Conservation (phyloP, 2,329 filamentous ascomycete species). For the Erysiphe neolycopersici region DNA sequence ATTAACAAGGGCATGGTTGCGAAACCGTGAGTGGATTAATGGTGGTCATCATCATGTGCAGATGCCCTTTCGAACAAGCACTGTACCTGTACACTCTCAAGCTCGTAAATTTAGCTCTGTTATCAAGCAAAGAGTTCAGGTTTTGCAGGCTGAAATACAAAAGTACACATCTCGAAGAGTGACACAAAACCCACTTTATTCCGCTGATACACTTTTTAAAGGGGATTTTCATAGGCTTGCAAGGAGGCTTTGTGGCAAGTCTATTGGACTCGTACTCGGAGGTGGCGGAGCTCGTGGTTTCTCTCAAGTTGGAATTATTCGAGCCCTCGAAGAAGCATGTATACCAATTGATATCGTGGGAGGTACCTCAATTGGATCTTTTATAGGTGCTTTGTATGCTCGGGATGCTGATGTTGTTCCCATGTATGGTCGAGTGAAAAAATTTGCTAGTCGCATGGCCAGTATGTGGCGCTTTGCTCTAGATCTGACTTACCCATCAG, state of each 20-base stretch:
- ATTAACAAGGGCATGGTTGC: constrained; percentile 66
- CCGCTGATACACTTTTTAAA: constrained; percentile 77
- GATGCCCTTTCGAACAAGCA: constrained; percentile 60
- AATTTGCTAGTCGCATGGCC: constrained; percentile 94
- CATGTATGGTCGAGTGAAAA: constrained; percentile 90
- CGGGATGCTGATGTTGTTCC: constrained; percentile 90
- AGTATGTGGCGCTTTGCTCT: constrained; percentile 97
- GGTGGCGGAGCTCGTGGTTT: constrained; percentile 84
- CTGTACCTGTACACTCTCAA: constrained; percentile 49
- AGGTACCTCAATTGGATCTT: constrained; percentile 86
- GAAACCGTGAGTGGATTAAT: constrained; percentile 91
- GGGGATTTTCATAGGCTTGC: constrained; percentile 90
- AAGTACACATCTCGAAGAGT: constrained; percentile 90
- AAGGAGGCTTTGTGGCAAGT: constrained; percentile 72
- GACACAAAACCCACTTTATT: constrained; percentile 71
- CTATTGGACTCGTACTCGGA: constrained; percentile 77
- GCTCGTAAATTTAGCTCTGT: constrained; percentile 59
- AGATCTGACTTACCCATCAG: constrained; percentile 85
- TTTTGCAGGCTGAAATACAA: constrained; percentile 86
- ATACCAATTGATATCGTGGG: constrained; percentile 91
- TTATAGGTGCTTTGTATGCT: constrained; percentile 85
- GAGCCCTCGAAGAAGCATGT: constrained; percentile 82
- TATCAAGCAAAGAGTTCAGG: constrained; percentile 79
- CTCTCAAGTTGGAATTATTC: constrained; percentile 77
- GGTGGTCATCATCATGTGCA: constrained; percentile 94